A percentile compares a stretch with the other conserved stretches of the same genome.
phyloP scores from a whole-genome alignment of 1,284 basidiomycete species.

The Ceratobasidium sp. region DNA sequence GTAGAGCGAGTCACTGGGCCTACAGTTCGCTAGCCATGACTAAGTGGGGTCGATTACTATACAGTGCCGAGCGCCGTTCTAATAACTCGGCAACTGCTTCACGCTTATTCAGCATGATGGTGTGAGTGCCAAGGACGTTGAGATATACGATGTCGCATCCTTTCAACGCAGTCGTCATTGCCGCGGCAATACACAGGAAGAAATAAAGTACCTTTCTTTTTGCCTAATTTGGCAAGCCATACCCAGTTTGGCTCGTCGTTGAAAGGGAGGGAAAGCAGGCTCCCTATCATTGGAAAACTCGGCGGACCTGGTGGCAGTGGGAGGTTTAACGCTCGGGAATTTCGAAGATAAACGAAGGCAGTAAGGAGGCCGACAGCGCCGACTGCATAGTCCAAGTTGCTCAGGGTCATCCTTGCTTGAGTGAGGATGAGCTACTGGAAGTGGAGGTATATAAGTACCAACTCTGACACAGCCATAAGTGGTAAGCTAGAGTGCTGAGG shows the following conservation, averaged over 20 bases:
- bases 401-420: too few species aligned
- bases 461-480: too few species aligned
- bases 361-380: too few species aligned
- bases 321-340: too few species aligned
- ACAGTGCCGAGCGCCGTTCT: slow-evolving; percentile 16
- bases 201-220: slow-evolving; percentile 18
- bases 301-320: slow-evolving; percentile 24
- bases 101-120: slow-evolving; percentile 33
- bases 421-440: too few species aligned
- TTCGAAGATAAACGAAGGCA: too few species aligned
- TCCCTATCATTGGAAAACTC: slow-evolving; percentile 6
- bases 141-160: slow-evolving; percentile 36
- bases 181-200: too few species aligned
- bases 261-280: slow-evolving; percentile 37
- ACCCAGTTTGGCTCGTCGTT: slow-evolving; percentile 38
- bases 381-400: too few species aligned
- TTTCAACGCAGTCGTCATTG: too few species aligned
- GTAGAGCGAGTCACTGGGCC: too few species aligned
- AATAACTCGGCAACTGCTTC: slow-evolving; percentile 35
- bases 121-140: slow-evolving; percentile 12
- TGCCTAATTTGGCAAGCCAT: slow-evolving; percentile 44
- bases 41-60: slow-evolving; percentile 1
- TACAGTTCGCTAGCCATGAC: slow-evolving; percentile 17
- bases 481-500: too few species aligned
- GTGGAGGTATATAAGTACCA: too few species aligned